Conservation (phyloP, 306 rosid species). For the Dryas drummondii region DNA sequence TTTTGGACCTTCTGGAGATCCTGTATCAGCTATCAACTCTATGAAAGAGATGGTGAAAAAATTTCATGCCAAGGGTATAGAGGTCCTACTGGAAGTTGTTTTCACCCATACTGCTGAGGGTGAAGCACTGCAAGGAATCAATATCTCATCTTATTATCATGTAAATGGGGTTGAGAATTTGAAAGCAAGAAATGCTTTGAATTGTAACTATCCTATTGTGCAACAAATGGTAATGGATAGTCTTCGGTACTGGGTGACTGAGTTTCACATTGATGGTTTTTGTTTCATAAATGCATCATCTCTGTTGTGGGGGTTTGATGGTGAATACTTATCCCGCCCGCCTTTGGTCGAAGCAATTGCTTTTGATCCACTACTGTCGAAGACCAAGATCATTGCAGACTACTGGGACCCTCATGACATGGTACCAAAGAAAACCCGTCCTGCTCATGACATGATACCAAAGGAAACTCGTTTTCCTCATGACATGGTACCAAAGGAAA, state of each 20-base stretch:
- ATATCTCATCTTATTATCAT: conserved; percentile 60
- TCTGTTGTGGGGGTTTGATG: conserved; percentile 57
- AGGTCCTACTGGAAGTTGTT: conserved; percentile 88
- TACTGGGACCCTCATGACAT: conserved; percentile 62
- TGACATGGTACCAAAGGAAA: conserved; percentile 34
- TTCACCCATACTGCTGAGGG: conserved; percentile 64
- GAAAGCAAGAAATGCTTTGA: conserved; percentile 47
- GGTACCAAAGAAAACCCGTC: conserved; percentile 43
- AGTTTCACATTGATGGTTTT: conserved; percentile 91
- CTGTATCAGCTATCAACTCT: conserved; percentile 56
- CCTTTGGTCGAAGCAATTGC: conserved; percentile 84
- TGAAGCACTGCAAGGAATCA: conserved; percentile 79
- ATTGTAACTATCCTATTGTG: conserved; percentile 76
- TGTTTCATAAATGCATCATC: conserved; percentile 81
- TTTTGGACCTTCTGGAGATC: conserved; percentile 64
- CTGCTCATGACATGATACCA: conserved; percentile 54
- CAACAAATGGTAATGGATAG: conserved; percentile 77
- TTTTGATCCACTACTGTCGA: conserved; percentile 77
- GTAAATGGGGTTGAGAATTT: conserved; percentile 33
- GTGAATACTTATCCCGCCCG: conserved; percentile 72
- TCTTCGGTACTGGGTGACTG: conserved; percentile 80
- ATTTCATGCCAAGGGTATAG: conserved; percentile 81
- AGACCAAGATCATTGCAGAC: conserved; percentile 81
- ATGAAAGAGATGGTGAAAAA: conserved; percentile 81
- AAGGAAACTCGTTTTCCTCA: conserved; percentile 71